Evolutionary conservation across 371 early-diverging fungal genomes (phyloP), one percentile per base, ranked within the genome.

Genomic region (Phascolomyces articulosus): DNA sequence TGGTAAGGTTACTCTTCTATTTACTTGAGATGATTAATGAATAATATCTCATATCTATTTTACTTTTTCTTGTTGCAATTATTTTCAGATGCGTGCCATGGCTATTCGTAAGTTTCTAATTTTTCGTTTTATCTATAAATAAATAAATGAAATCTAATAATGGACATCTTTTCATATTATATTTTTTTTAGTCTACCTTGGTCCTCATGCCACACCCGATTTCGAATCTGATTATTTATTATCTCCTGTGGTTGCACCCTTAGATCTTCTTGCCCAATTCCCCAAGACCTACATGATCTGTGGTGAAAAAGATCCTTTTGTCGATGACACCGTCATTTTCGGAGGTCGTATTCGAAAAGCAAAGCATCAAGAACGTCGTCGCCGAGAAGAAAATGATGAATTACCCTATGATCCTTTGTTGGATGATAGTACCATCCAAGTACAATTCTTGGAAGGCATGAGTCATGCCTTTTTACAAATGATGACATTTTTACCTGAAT

Each of bases 231-330:
- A 97, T 73, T 95, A 95, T 66, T 81, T 93, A 11, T 74, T 98
- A 16, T 91, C 90, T 10, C 98, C 98, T 8, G 79, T 94, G 3
- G 85, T 91, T n/a, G 95, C 96, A 0, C 97, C 97, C 0, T 90
- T 93, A 63, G 87, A 90, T 40, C 62, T 97, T 26, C 74, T 98
- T 49, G 95, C 94, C 0, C 86, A 91, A 48, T 97, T 96, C 72
- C 98, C 98, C 8, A 89, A 90, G 20, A 91, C 92, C 0, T 96
- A 91, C 69, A 86, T 97, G 69, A 84, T 97, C 44, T 92, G 93
- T 63, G 98, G 98, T 55, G 98, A 97, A 67, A 93, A 92, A 64
- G 98, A 98, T 74, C 98, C 98, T 0, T 83, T 98, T 24, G 94
- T 97, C 1, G 98, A 98, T 73, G 98, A 98, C 72, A 93, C 97